These are phyloP conservation scores for Cladosporium sp. DNA, from an alignment of 2,329 filamentous ascomycete genomes.

Conservation along the genomic window DNA sequence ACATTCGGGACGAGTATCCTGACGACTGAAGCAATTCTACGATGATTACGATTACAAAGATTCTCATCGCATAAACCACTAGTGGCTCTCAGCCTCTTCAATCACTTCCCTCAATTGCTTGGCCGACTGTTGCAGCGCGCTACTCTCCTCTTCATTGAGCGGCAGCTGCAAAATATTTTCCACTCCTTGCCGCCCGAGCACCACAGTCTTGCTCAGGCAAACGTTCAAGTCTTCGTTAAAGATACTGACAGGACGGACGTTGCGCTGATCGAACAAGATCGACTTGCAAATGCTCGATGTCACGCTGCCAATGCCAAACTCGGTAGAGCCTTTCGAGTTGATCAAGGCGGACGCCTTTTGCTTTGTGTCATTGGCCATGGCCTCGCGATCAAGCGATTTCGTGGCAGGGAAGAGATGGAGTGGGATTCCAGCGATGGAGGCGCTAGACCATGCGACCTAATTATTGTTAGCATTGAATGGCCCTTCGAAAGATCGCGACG, in stretches of 20 bases:
- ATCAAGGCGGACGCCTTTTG: constrained; percentile 46
- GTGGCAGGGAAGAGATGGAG: constrained; percentile 29
- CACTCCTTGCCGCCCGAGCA: constrained; percentile 47
- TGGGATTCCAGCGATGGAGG: constrained; percentile 42
- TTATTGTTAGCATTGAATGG: too few species aligned
- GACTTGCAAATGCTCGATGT: constrained; percentile 48
- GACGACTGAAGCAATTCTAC: constrained; percentile 59
- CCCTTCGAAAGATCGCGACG: too few species aligned
- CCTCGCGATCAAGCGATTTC: constrained; percentile 30
- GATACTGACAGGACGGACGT: constrained; percentile 48
- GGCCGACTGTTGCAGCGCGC: constrained; percentile 32
- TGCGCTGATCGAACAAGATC: constrained; percentile 46
- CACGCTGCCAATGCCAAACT: constrained; percentile 49
- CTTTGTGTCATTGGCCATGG: constrained; percentile 43
- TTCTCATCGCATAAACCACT: too few species aligned
- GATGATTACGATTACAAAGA: too few species aligned
- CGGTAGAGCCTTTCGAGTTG: constrained; percentile 47
- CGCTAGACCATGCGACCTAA: constrained; percentile 42
- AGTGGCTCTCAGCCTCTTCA: constrained; percentile 30
- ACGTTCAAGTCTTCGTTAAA: constrained; percentile 45
- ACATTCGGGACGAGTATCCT: constrained; percentile 76
- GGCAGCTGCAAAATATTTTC: constrained; percentile 35
- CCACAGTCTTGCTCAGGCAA: constrained; percentile 48
- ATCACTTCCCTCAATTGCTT: constrained; percentile 34
- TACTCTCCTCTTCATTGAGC: constrained; percentile 33